Conservation (phyloP, 768 basidiomycete genomes). For the Rhizopogon roseolus region DNA sequence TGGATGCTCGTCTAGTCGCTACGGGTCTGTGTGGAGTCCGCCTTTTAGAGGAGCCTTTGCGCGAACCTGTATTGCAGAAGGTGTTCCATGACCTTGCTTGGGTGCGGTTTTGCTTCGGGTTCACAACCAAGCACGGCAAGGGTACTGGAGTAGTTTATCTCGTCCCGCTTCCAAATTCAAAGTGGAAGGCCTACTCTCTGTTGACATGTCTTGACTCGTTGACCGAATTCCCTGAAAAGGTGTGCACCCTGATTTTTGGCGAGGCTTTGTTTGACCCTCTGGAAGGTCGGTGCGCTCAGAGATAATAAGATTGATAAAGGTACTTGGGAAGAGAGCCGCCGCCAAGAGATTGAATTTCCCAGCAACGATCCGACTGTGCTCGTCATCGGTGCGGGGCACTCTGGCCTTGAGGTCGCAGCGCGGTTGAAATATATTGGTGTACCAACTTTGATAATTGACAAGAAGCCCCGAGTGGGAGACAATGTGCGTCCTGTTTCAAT, state of each 20-base stretch:
- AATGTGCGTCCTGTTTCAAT: slow-evolving; percentile 15
- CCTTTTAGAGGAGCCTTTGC: slow-evolving; percentile 20
- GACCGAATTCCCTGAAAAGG: slow-evolving; percentile 49
- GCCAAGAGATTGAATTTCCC: slow-evolving; percentile 38
- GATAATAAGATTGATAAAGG: slow-evolving; percentile 42
- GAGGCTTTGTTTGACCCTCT: not conserved
- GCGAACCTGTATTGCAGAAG: slow-evolving; percentile 28
- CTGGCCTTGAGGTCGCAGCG: slow-evolving; percentile 61
- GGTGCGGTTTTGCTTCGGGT: slow-evolving; percentile 52
- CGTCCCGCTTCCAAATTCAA: slow-evolving; percentile 35
- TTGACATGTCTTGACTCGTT: slow-evolving; percentile 60
- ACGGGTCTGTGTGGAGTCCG: slow-evolving; percentile 13
- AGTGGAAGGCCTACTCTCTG: slow-evolving; percentile 58
- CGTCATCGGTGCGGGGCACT: slow-evolving; percentile 63
- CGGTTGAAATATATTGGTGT: slow-evolving; percentile 60
- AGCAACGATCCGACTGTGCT: slow-evolving; percentile 53
- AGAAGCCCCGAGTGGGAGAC: slow-evolving; percentile 47
- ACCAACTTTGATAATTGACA: slow-evolving; percentile 52
- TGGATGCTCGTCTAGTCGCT: slow-evolving; percentile 32
- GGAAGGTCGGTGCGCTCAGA: slow-evolving; percentile 36
- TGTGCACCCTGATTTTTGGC: slow-evolving; percentile 1
- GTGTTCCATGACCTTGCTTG: slow-evolving; percentile 53
- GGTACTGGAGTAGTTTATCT: slow-evolving; percentile 52
- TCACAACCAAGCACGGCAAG: slow-evolving; percentile 43
- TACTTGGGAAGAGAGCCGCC: slow-evolving; percentile 47